Evolutionary conservation across 495 filamentous ascomycete genomes (phyloP).

Genomic region (Penicillium nucicola): DNA sequence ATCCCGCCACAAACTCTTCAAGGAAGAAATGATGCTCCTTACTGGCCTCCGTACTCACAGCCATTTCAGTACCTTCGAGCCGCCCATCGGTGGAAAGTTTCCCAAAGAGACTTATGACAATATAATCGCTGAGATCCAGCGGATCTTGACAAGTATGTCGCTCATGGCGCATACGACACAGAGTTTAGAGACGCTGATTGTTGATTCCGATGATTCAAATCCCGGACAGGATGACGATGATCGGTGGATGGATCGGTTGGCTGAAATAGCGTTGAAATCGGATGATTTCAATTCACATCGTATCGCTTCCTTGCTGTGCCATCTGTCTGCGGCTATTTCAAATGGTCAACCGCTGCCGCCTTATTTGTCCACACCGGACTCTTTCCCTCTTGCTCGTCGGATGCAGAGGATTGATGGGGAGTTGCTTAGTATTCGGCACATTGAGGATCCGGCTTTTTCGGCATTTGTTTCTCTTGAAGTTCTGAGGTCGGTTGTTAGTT

Average conservation of each 20-base stretch:
- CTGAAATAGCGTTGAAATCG: constrained; percentile 30
- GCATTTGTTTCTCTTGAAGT: constrained; percentile 75
- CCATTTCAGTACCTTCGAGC: constrained; percentile 35
- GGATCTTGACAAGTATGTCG: constrained; percentile 61
- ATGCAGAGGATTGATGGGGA: constrained; percentile 49
- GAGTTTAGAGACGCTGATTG: constrained; percentile 18
- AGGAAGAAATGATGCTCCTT: constrained; percentile 33
- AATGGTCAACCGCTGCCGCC: constrained; percentile 59
- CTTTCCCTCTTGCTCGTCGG: constrained; percentile 52
- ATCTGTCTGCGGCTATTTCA: constrained; percentile 62
- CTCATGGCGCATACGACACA: constrained; percentile 56
- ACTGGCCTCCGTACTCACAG: constrained; percentile 30
- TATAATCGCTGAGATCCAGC: constrained; percentile 32
- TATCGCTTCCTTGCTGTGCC: constrained; percentile 59
- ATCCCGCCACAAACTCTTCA: constrained; percentile 28
- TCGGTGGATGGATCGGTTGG: constrained; percentile 26
- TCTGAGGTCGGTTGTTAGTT: constrained; percentile 60
- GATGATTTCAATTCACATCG: constrained; percentile 57
- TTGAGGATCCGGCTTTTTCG: constrained; percentile 68
- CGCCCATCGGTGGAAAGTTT: constrained; percentile 36
- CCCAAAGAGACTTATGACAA: constrained; percentile 30
- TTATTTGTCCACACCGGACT: constrained; percentile 52
- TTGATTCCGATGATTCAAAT: constrained; percentile 10
- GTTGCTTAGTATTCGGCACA: constrained; percentile 60
- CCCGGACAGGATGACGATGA: not conserved